Conservation (phyloP, 2,329 filamentous ascomycete genomes). For the Raffaelea deltoideospora region DNA sequence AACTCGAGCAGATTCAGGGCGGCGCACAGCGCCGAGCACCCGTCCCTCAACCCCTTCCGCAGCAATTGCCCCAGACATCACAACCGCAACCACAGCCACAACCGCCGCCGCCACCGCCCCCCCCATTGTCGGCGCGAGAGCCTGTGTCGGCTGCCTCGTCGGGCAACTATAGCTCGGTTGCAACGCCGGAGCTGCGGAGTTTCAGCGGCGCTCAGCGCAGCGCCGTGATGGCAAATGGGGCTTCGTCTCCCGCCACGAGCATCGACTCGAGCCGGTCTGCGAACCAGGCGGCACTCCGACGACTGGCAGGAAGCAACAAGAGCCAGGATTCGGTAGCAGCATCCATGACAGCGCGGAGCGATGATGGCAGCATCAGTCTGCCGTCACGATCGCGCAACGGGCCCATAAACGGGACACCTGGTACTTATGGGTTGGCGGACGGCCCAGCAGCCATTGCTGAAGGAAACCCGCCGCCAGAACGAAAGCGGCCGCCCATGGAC, state of each 20-base stretch:
- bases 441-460: constrained; percentile 15
- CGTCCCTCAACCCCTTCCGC: constrained; percentile 13
- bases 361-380: constrained; percentile 28
- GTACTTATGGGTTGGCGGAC: constrained; percentile 12
- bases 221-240: constrained; percentile 15
- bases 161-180: neutral
- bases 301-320: constrained; percentile 33
- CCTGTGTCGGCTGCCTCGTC: constrained; percentile 8
- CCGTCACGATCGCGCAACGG: constrained; percentile 39
- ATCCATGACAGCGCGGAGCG: constrained; percentile 32
- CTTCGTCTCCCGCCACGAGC: constrained; percentile 34
- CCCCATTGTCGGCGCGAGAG: constrained; percentile 6
- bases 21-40: constrained; percentile 25
- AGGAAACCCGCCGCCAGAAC: constrained; percentile 41
- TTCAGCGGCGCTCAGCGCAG: constrained; percentile 12
- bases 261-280: constrained; percentile 31
- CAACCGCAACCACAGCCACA: neutral
- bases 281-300: constrained; percentile 25
- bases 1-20: constrained; percentile 62
- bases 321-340: constrained; percentile 42
- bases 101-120: constrained; percentile 2
- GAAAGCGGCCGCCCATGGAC: constrained; percentile 53
- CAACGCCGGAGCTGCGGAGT: neutral
- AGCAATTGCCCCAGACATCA: neutral
- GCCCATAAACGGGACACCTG: constrained; percentile 10